Evolutionary conservation across 176 grass and related monocot species (phyloP), one percentile per base, ranked within the genome.

Genomic region (Rhynchospora pubera): DNA sequence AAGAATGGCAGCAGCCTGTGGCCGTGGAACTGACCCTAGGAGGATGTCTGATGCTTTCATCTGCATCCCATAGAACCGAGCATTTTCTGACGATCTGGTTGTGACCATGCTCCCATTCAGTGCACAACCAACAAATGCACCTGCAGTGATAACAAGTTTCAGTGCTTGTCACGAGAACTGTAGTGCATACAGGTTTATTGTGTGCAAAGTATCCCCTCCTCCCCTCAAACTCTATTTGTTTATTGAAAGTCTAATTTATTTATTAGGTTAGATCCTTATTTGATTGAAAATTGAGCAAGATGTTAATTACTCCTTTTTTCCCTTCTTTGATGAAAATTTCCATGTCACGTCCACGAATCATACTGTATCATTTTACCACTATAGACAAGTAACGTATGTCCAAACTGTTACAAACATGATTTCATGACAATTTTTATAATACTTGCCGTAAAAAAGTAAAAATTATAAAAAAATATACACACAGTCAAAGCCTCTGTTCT

Each of bases 61-160:
- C 6, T 74, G 84, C 58, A 82, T 89, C 13, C 96, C 92, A 42
- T 94, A 98, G 76, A 98, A 98, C 8, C 34, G 85, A 51, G 84
- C 84, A 89, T 99, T 99, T 84, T 87, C 87, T 0, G 86, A 87
- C 16, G 71, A 50, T 53, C 88, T 45, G 50, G 92, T 87, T 4
- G 90, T 91, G 50, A 89, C 88, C 62, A 92, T 79, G 55, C 79
- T 95, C 82, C 97, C 93, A 80, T 96, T 93, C 23, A 95, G 61
- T 18, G 91, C 90, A 80, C 90, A 93, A 63, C 92, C 96, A 53
- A 93, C 79, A 89, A 99, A 99, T 42, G 97, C 97, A 77, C 93
- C 93, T 93, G 79, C 9, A 45, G 85, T 72, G 34, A 47, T n/a
- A 71, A 23, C 52, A 14, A 83, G 48, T 61, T 69, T 80, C 34